phyloP scores from a whole-genome alignment of 1,284 basidiomycete genomes.

The Takashimella koratensis region DNA sequence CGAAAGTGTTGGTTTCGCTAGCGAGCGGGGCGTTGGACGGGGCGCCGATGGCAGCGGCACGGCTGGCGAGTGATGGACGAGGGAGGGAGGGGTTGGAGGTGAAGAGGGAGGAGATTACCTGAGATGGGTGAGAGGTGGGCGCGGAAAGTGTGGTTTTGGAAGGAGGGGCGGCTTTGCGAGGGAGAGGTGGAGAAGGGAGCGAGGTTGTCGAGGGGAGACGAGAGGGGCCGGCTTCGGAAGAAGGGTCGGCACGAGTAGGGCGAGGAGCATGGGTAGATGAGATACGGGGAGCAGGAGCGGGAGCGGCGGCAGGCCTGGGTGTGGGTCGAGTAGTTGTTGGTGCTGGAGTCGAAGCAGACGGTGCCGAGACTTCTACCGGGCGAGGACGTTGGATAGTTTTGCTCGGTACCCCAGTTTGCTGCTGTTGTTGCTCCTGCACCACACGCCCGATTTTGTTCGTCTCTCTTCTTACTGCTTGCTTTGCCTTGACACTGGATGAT shows the following conservation, averaged over 20 bases:
- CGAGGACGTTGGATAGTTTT: background rate
- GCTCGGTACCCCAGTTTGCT: conserved; percentile 1
- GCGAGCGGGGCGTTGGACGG: conserved; percentile 80
- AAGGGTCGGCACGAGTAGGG: conserved; percentile 3
- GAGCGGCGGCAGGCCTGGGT: conserved; percentile 4
- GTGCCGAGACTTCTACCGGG: conserved; percentile 3
- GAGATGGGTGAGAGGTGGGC: too few relatives aligned
- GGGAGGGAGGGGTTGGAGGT: conserved; percentile 54
- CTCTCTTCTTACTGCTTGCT: conserved; percentile 29
- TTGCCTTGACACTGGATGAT: conserved; percentile 43
- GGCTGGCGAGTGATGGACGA: conserved; percentile 7
- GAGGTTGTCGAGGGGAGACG: conserved; percentile 4
- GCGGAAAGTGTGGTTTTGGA: conserved; percentile 4
- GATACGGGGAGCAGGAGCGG: conserved; percentile 36
- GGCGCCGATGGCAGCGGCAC: conserved; percentile 34
- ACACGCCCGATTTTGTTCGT: conserved; percentile 7
- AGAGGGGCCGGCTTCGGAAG: conserved; percentile 19
- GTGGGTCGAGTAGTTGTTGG: conserved; percentile 1
- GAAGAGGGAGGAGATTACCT: conserved; percentile 89
- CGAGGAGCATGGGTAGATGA: conserved; percentile 12
- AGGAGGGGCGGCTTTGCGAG: conserved; percentile 4
- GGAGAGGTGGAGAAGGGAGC: background rate
- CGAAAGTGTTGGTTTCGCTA: conserved; percentile 66
- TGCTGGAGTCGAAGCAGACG: conserved; percentile 2
- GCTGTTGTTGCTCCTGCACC: conserved; percentile 13